A percentile compares a stretch with the other conserved stretches of the same genome.
These are phyloP conservation scores for Candida fluviatilis DNA, from an alignment of 805 yeast genomes.

Conservation along the genomic window DNA sequence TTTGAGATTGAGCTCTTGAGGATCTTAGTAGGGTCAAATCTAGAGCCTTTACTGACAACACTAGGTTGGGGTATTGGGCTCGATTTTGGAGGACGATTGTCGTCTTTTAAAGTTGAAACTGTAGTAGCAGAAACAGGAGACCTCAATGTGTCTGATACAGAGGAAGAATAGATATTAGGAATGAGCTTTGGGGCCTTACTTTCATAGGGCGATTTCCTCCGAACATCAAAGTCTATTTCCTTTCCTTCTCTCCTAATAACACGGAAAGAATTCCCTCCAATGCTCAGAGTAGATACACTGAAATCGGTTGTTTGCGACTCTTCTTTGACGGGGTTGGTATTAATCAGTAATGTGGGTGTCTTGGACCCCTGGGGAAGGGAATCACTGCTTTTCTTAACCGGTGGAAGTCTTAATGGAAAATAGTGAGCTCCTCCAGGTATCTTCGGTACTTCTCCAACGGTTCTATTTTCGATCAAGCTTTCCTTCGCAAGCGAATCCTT, in stretches of 20 bases:
- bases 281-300: not conserved
- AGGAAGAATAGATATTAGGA: conserved; percentile 31
- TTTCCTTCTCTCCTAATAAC: conserved; percentile 61
- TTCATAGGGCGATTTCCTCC: conserved; percentile 71
- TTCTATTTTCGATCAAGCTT: conserved; percentile 14
- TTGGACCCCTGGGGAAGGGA: conserved; percentile 5
- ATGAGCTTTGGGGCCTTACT: conserved; percentile 38
- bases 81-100: conserved; percentile 1
- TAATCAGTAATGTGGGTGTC: conserved; percentile 13
- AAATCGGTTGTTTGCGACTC: not conserved
- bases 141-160: conserved; percentile 20
- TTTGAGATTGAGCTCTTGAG: not conserved
- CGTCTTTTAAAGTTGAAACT: conserved; percentile 23
- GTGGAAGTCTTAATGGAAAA: conserved; percentile 15
- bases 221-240: conserved; percentile 79
- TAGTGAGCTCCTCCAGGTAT: conserved; percentile 4
- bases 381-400: conserved; percentile 4
- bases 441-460: not conserved
- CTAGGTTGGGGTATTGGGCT: not conserved
- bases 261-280: conserved; percentile 47
- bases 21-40: not conserved
- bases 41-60: not conserved
- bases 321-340: conserved; percentile 9
- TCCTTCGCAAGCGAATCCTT: conserved; percentile 32
- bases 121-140: conserved; percentile 38